phyloP scores from a whole-genome alignment of 2,329 filamentous ascomycete species.

The Bipolaris victoriae region DNA sequence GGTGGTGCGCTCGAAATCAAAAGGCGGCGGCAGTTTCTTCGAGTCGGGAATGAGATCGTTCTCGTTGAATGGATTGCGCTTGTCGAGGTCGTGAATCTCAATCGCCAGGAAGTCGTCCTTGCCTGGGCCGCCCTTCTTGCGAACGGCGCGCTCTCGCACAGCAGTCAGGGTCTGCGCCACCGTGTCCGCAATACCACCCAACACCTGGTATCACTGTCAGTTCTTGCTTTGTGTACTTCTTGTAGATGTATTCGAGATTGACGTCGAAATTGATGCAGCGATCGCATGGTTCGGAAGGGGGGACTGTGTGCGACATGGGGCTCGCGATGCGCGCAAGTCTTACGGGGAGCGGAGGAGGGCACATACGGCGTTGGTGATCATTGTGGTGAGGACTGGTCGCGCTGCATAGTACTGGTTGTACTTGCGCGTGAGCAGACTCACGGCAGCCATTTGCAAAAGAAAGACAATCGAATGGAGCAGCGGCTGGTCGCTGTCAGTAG shows the following conservation, averaged over 20 bases:
- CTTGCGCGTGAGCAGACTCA: slow-evolving; percentile 79
- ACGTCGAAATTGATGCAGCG: neutral
- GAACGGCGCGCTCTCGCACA: slow-evolving; percentile 70
- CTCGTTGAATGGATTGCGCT: slow-evolving; percentile 71
- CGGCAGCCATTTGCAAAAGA: slow-evolving; percentile 84
- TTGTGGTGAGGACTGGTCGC: slow-evolving; percentile 93
- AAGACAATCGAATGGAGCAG: slow-evolving; percentile 85
- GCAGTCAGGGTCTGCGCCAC: slow-evolving; percentile 92
- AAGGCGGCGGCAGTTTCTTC: slow-evolving; percentile 73
- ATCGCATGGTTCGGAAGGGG: neutral
- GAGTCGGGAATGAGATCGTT: slow-evolving; percentile 70
- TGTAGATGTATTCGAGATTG: neutral
- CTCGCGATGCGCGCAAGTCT: neutral
- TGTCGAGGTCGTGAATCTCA: slow-evolving; percentile 86
- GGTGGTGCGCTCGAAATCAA: slow-evolving; percentile 93
- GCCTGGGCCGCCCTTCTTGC: slow-evolving; percentile 68
- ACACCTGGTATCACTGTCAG: slow-evolving; percentile 53
- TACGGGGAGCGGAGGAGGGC: slow-evolving; percentile 7
- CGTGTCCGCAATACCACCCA: slow-evolving; percentile 95
- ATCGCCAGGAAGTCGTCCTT: slow-evolving; percentile 78
- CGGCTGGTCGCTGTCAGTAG: slow-evolving; percentile 64
- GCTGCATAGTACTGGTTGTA: slow-evolving; percentile 96
- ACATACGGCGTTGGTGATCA: slow-evolving; percentile 93
- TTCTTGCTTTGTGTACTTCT: neutral
- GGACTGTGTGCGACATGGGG: neutral